These are phyloP conservation scores for Penstemon eatonii DNA, from an alignment of 257 asterid species.

Conservation along the genomic window DNA sequence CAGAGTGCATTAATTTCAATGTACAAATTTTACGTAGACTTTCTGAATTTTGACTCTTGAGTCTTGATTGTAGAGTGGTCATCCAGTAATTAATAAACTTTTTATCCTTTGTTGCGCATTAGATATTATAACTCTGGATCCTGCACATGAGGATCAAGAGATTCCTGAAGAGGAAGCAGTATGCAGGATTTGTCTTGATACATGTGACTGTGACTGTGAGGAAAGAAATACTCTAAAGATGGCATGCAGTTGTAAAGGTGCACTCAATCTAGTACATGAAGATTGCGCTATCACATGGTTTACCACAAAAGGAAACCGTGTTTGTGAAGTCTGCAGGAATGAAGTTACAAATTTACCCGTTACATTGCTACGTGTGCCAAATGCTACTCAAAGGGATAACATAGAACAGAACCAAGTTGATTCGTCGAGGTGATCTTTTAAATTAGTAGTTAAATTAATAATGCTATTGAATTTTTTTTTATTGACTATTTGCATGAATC, in stretches of 20 bases:
- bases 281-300: conserved; percentile 96
- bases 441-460: not conserved
- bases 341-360: conserved; percentile 88
- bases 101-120: conserved; percentile 5
- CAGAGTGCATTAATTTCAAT: too few species aligned
- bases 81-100: too few species aligned
- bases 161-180: conserved; percentile 97
- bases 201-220: conserved; percentile 37
- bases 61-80: too few species aligned
- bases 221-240: conserved; percentile 71
- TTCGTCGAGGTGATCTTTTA: conserved; percentile 25
- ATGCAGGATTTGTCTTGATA: conserved; percentile 86
- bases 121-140: conserved; percentile 66
- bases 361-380: conserved; percentile 68
- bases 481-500: too few species aligned
- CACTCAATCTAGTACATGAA: conserved; percentile 66
- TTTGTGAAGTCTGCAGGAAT: conserved; percentile 77
- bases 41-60: too few species aligned
- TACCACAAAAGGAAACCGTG: conserved; percentile 55
- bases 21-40: too few species aligned
- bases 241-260: conserved; percentile 99
- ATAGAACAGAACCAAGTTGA: conserved; percentile 42
- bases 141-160: conserved; percentile 74
- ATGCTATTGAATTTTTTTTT: too few species aligned
- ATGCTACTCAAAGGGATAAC: conserved; percentile 39